Percentiles rank a stretch among this genome's conserved stretches.
phyloP scores from a whole-genome alignment of 768 basidiomycete genomes.

The Psilocybe cubensis region DNA sequence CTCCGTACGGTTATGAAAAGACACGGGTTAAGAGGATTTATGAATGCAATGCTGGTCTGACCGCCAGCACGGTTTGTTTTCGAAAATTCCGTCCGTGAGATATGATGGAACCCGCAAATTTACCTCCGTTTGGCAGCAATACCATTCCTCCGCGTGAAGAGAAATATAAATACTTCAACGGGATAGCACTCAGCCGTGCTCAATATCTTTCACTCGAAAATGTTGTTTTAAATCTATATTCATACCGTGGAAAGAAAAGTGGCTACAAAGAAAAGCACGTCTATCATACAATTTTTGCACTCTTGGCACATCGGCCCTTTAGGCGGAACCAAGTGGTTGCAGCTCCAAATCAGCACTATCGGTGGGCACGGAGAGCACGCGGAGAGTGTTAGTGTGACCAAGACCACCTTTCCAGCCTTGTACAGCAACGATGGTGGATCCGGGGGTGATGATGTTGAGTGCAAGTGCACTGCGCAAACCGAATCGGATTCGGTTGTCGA shows the following conservation, averaged over 20 bases:
- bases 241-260: background rate
- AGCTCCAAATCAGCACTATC: slow-evolving; percentile 77
- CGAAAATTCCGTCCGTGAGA: slow-evolving; percentile 19
- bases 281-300: slow-evolving; percentile 2
- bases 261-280: background rate
- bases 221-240: background rate
- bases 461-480: slow-evolving; percentile 84
- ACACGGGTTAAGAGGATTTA: background rate
- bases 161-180: background rate
- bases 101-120: slow-evolving; percentile 13
- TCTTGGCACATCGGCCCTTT: background rate
- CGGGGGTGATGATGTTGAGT: slow-evolving; percentile 86
- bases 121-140: slow-evolving; percentile 15
- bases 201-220: background rate
- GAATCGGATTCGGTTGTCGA: slow-evolving; percentile 88
- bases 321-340: slow-evolving; percentile 54
- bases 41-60: slow-evolving; percentile 9
- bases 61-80: slow-evolving; percentile 17
- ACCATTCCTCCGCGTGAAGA: slow-evolving; percentile 3
- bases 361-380: slow-evolving; percentile 83
- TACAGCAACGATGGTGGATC: slow-evolving; percentile 89
- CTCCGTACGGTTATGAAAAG: slow-evolving; percentile 20
- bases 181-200: background rate
- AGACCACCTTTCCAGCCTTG: slow-evolving; percentile 99
- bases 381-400: slow-evolving; percentile 92